Evolutionary conservation across 345 rosid species (phyloP).

Genomic region (Lumnitzera littorea): DNA sequence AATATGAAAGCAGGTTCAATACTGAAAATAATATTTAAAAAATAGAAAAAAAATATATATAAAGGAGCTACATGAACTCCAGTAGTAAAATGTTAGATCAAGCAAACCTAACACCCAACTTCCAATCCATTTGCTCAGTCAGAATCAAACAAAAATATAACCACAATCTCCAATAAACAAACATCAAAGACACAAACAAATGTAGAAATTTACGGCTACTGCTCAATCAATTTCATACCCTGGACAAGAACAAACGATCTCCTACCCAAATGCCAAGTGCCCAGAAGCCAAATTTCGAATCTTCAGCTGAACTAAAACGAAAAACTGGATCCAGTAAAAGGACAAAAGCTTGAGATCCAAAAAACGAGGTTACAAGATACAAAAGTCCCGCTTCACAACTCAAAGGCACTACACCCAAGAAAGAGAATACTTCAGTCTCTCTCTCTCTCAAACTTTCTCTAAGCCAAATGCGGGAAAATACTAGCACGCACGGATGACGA

Average conservation of each 20-base stretch:
- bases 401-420: too few species aligned
- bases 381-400: too few species aligned
- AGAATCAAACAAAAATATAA: neutral
- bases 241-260: slow-evolving; percentile 12
- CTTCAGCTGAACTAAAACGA: neutral
- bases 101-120: neutral
- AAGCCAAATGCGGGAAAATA: too few species aligned
- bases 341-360: too few species aligned
- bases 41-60: too few species aligned
- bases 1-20: neutral
- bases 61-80: neutral
- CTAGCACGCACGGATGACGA: too few species aligned
- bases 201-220: slow-evolving; percentile 1
- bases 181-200: neutral
- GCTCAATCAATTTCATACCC: slow-evolving; percentile 24
- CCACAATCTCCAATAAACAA: too few species aligned
- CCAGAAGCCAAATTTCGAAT: slow-evolving; percentile 3
- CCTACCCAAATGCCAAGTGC: slow-evolving; percentile 12
- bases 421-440: too few species aligned
- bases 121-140: neutral
- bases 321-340: too few species aligned
- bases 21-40: too few species aligned
- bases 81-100: slow-evolving; percentile 3
- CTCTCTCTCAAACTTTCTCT: too few species aligned
- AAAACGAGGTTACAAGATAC: too few species aligned